A percentile compares a stretch with the other conserved stretches of the same genome.
phyloP scores from a whole-genome alignment of 179 eudicot species.

The Corrigiola litoralis region DNA sequence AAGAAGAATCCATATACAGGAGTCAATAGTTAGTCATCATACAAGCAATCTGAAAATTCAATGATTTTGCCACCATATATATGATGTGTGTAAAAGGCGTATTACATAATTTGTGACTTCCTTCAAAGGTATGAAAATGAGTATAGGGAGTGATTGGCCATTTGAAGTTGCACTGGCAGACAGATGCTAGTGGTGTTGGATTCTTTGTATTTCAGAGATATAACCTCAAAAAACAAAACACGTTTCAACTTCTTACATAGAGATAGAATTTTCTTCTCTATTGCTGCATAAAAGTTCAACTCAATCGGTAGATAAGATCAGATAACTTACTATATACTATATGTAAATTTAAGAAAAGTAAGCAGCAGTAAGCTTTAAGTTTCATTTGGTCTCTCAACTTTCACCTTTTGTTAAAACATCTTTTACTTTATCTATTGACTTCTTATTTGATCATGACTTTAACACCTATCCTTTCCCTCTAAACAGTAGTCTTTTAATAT shows the following conservation, averaged over 20 bases:
- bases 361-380: constrained; percentile 21
- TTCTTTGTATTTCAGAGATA: constrained; percentile 14
- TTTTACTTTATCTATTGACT: constrained; percentile 1
- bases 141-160: constrained; percentile 14
- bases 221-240: constrained; percentile 9
- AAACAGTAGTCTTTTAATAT: neutral
- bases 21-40: constrained; percentile 27
- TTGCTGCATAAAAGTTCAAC: constrained; percentile 2
- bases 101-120: neutral
- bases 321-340: constrained; percentile 5
- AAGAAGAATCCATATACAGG: constrained; percentile 2
- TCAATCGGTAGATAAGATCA: constrained; percentile 9
- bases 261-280: neutral
- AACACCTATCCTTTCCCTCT: neutral
- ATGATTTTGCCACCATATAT: constrained; percentile 16
- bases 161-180: constrained; percentile 24
- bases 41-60: constrained; percentile 26
- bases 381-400: constrained; percentile 19
- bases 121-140: constrained; percentile 24
- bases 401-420: constrained; percentile 19
- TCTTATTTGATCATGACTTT: constrained; percentile 20
- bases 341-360: neutral
- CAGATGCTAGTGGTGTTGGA: constrained; percentile 25
- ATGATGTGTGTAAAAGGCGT: neutral
- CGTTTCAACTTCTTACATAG: constrained; percentile 10